Conservation (phyloP, 2,329 filamentous ascomycete species). For the Paracoccidioides lutzii region DNA sequence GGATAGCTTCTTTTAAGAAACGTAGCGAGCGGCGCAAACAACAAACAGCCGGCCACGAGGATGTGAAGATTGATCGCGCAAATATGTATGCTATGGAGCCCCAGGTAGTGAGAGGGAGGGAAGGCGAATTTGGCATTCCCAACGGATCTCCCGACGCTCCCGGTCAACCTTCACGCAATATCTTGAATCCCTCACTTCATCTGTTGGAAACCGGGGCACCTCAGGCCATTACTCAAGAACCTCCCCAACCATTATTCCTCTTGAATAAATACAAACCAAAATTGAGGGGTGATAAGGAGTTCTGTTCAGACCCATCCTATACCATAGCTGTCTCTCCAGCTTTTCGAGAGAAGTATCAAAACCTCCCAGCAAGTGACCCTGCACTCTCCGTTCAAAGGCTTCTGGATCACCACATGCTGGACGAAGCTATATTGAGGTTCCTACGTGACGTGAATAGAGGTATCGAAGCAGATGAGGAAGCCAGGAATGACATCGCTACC, state of each 20-base stretch:
- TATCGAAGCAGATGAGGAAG: background rate
- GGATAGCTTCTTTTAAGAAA: constrained; percentile 24
- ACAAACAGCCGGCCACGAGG: background rate
- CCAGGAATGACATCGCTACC: constrained; percentile 14
- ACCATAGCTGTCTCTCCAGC: background rate
- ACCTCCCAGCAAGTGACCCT: background rate
- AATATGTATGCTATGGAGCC: background rate
- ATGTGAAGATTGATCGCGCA: constrained; percentile 4
- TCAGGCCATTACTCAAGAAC: background rate
- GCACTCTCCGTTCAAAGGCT: background rate
- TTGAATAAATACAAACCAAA: background rate
- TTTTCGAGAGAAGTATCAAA: background rate
- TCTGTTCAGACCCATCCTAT: background rate
- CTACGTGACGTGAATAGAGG: background rate
- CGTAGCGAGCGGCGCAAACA: constrained; percentile 9
- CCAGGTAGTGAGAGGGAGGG: background rate
- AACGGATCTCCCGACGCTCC: background rate
- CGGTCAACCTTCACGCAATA: background rate
- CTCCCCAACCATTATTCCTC: background rate
- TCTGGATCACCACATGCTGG: background rate
- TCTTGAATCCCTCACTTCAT: background rate
- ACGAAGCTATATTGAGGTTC: background rate
- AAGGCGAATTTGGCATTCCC: background rate
- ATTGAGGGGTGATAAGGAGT: background rate
- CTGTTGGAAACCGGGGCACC: no score